Evolutionary conservation across 306 rosid genomes (phyloP), one percentile per base, ranked within the genome.

Genomic region (Casuarina equisetifolia): DNA sequence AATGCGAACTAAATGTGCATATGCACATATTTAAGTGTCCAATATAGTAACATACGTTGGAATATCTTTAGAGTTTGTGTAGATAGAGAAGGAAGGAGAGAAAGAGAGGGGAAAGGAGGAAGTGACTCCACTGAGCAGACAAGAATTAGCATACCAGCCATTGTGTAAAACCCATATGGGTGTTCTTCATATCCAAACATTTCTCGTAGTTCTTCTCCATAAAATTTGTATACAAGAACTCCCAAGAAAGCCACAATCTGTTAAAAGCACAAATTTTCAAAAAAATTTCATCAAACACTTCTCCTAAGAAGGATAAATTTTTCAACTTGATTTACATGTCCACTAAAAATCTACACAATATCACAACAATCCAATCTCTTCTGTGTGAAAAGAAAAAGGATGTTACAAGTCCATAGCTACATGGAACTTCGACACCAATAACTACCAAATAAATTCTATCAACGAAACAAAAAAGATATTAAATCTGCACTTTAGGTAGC

Each of bases 161-260:
- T 88, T 20, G 94, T 89, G 74, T 95, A 95, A 85, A 95, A 95
- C 67, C 95, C 99, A 85, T 92, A 92, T 2, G 99, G 98, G 86
- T 95, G 99, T 83, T 95, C 97, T 89, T 92, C 98, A 62, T 95
- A 95, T 66, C 99, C 99, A 86, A 95, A 95, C 97, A 95, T 92
- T 86, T 95, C 99, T 79, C 97, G 85, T 39, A 92, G 87, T 72
- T 95, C 99, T 54, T 95, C 97, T 72, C 99, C 99, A 72, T 92
- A 95, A 83, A 95, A 91, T 81, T 92, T 95, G 87, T 95, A 95
- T 66, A 95, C 91, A 85, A 95, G 87, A 81, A 92, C 92, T 50
- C 97, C 99, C 88, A 95, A 85, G 86, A 89, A 91, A 82, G 99
- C 97, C 74, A 95, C 97, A 81, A 95, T 89, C 99, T 95, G 90